Evolutionary conservation across 306 rosid genomes (phyloP).

Genomic region (Echinosophora koreensis): DNA sequence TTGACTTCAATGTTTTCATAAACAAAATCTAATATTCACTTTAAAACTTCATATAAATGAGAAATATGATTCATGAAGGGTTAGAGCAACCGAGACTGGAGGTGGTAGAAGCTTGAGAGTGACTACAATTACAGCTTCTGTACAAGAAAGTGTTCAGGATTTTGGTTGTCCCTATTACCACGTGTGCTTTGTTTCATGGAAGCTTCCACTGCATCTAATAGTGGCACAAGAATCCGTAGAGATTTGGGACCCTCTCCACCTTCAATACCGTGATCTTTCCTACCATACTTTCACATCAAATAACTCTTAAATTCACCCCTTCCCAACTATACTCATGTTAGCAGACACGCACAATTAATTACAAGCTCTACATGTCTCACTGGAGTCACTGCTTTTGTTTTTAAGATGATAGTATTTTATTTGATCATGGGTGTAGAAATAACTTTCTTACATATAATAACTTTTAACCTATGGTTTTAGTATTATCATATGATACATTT

Average conservation of each 20-base stretch:
- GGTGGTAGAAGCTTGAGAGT: not conserved
- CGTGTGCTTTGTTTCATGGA: slow-evolving; percentile 52
- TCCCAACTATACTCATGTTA: not conserved
- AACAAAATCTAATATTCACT: not conserved
- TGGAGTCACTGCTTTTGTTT: not conserved
- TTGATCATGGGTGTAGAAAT: not conserved
- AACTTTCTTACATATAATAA: too few species aligned
- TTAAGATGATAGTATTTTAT: not conserved
- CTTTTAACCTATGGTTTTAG: too few species aligned
- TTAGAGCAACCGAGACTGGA: not conserved
- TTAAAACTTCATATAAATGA: not conserved
- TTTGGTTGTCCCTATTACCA: slow-evolving; percentile 25
- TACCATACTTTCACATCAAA: not conserved
- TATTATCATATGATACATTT: too few species aligned
- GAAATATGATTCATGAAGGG: too few species aligned
- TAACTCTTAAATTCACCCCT: not conserved
- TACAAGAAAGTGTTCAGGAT: not conserved
- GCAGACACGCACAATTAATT: not conserved
- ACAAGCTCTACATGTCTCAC: not conserved
- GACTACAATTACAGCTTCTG: not conserved
- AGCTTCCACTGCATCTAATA: slow-evolving; percentile 40
- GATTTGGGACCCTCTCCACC: slow-evolving; percentile 27
- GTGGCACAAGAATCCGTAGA: not conserved
- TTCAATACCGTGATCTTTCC: slow-evolving; percentile 1
- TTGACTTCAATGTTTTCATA: too few species aligned